Evolutionary conservation across 345 rosid species (phyloP).

Genomic region (Gossypium ekmanianum): DNA sequence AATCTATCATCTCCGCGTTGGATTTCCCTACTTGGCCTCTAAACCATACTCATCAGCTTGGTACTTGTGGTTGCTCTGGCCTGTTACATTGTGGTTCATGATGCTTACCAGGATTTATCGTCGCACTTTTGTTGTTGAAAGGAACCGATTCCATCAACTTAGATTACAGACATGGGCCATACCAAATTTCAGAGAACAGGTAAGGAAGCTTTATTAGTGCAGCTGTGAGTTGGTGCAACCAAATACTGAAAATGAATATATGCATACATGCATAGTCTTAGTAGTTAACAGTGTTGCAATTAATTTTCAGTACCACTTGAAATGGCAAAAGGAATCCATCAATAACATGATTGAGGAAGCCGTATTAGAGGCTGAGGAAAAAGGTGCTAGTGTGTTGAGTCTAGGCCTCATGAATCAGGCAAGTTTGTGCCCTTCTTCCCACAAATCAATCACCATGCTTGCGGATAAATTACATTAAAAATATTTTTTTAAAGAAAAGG

Average conservation of each 20-base stretch:
- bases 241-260: background rate
- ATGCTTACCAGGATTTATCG: constrained; percentile 33
- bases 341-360: constrained; percentile 43
- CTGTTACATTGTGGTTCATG: constrained; percentile 19
- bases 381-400: constrained; percentile 46
- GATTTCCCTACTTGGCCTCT: background rate
- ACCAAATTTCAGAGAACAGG: constrained; percentile 62
- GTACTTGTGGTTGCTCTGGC: background rate
- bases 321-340: constrained; percentile 27
- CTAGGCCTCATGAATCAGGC: constrained; percentile 41
- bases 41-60: background rate
- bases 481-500: too few relatives aligned
- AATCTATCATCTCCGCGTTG: background rate
- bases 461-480: background rate
- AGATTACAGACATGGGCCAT: constrained; percentile 66
- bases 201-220: constrained; percentile 12
- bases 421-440: background rate
- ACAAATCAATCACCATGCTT: background rate
- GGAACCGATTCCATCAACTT: constrained; percentile 42
- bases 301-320: constrained; percentile 38
- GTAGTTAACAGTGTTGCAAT: background rate
- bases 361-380: constrained; percentile 45
- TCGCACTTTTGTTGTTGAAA: constrained; percentile 44
- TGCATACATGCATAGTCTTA: background rate
- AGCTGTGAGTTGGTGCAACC: background rate